phyloP scores from a whole-genome alignment of 768 basidiomycete genomes.

The Leccinum obscurum region DNA sequence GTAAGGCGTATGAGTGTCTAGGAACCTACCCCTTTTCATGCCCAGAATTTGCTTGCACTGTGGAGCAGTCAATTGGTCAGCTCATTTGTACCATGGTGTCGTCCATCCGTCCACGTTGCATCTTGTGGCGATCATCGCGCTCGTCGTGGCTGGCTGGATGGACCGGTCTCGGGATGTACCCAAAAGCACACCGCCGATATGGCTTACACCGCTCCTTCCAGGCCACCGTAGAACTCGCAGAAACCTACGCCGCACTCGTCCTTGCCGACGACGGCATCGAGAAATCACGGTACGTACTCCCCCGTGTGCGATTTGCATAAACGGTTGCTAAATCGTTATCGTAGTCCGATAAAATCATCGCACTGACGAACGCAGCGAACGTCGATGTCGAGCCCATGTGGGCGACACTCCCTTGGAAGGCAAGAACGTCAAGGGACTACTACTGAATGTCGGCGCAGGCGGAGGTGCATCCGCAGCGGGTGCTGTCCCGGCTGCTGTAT shows the following conservation, averaged over 20 bases:
- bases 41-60: too few species aligned
- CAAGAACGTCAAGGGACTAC: too few species aligned
- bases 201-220: conserved; percentile 8
- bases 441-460: too few species aligned
- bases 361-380: too few species aligned
- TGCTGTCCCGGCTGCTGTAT: too few species aligned
- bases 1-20: too few species aligned
- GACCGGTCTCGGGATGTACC: conserved; percentile 9
- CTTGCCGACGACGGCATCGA: conserved; percentile 94
- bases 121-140: neutral
- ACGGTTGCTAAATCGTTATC: too few species aligned
- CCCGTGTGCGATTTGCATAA: neutral
- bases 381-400: conserved; percentile 92
- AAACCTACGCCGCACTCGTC: conserved; percentile 90
- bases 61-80: conserved; percentile 5
- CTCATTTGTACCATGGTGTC: neutral
- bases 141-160: conserved; percentile 22
- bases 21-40: too few species aligned
- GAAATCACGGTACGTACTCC: conserved; percentile 83
- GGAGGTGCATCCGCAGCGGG: too few species aligned
- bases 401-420: conserved; percentile 50
- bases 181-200: neutral
- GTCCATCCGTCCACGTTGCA: neutral
- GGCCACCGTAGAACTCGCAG: conserved; percentile 74
- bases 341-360: too few species aligned